phyloP scores from a whole-genome alignment of 495 filamentous ascomycete species.

The Neurospora sp. region DNA sequence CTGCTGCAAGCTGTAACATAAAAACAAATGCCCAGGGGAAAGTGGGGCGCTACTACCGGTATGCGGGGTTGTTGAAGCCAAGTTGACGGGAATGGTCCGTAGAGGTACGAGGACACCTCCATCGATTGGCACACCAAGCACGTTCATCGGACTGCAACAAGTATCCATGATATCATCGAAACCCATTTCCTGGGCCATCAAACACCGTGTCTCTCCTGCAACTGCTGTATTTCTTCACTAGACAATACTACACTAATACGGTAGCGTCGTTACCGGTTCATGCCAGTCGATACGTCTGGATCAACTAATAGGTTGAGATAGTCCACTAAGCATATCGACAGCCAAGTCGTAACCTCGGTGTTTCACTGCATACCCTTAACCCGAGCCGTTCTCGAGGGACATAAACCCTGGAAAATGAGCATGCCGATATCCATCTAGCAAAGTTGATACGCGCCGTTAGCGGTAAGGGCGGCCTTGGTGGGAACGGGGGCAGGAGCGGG shows the following conservation, averaged over 20 bases:
- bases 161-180: neutral
- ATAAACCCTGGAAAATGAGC: neutral
- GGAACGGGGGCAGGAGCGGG: slow-evolving; percentile 24
- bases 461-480: slow-evolving; percentile 16
- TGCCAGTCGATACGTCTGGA: neutral
- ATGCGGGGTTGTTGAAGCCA: neutral
- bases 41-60: neutral
- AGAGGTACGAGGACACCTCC: neutral
- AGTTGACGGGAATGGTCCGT: neutral
- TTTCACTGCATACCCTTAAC: neutral
- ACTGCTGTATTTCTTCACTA: neutral
- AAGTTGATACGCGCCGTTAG: slow-evolving; percentile 3
- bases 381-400: neutral
- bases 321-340: neutral
- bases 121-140: neutral
- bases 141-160: neutral
- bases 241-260: neutral
- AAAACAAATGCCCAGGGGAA: neutral
- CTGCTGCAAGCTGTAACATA: neutral
- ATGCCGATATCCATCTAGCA: neutral
- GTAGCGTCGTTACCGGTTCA: neutral
- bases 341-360: neutral
- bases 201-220: neutral
- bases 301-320: neutral
- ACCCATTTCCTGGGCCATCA: neutral